These are phyloP conservation scores for Nitzschia palea DNA, from an alignment of 108 stramenopile genomes.

Conservation along the genomic window DNA sequence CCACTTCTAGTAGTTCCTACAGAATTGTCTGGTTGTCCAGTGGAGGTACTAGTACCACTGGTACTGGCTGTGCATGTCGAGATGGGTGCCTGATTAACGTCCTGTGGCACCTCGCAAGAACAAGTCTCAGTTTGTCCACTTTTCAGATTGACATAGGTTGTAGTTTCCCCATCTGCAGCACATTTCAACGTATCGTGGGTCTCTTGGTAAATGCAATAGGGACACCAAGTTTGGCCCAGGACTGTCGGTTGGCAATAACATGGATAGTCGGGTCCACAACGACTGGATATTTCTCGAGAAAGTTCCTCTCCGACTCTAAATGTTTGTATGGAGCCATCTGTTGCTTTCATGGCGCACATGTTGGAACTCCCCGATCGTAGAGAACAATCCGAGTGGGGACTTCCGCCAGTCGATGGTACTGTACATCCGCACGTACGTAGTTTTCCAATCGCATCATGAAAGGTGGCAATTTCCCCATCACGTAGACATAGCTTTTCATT, in stretches of 20 bases:
- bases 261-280: slow-evolving; percentile 7
- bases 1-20: not conserved
- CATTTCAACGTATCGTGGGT: not conserved
- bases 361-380: not conserved
- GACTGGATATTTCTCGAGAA: not conserved
- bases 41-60: too few species aligned
- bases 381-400: not conserved
- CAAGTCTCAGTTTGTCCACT: not conserved
- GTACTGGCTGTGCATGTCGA: not conserved
- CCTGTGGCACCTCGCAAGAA: not conserved
- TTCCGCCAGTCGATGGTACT: not conserved
- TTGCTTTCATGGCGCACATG: not conserved
- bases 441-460: not conserved
- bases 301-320: not conserved
- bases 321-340: not conserved
- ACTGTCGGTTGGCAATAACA: slow-evolving; percentile 22
- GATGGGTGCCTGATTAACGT: not conserved
- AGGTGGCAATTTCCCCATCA: not conserved
- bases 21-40: not conserved
- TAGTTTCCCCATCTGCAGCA: slow-evolving; percentile 5
- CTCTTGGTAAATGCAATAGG: not conserved
- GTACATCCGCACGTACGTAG: not conserved
- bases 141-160: not conserved
- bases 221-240: slow-evolving; percentile 12
- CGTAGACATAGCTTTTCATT: not conserved